Evolutionary conservation across 2,329 filamentous ascomycete species (phyloP).

Genomic region (Aspergillus vadensis): DNA sequence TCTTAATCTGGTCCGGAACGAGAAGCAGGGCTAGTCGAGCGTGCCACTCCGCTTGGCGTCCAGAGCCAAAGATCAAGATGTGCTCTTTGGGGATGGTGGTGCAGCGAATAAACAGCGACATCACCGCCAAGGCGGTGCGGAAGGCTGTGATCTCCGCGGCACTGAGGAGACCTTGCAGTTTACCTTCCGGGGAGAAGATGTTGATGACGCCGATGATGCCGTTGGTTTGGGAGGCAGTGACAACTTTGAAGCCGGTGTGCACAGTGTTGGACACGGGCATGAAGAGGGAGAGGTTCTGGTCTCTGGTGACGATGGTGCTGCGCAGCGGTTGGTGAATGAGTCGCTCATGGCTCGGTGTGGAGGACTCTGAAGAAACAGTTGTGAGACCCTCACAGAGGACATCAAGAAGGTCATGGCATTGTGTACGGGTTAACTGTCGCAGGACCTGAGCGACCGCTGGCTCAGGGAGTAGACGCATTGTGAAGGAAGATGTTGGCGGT

Average conservation of each 20-base stretch:
- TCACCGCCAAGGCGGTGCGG: constrained; percentile 72
- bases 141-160: constrained; percentile 77
- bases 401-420: constrained; percentile 41
- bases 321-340: constrained; percentile 49
- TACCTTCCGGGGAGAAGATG: constrained; percentile 64
- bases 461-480: constrained; percentile 40
- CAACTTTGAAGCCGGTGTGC: constrained; percentile 71
- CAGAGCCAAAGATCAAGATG: constrained; percentile 52
- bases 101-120: constrained; percentile 62
- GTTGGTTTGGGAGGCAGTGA: constrained; percentile 53
- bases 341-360: constrained; percentile 26
- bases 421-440: constrained; percentile 30
- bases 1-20: constrained; percentile 48
- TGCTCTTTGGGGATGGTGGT: constrained; percentile 30
- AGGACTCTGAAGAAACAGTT: constrained; percentile 34
- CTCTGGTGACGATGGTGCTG: constrained; percentile 42
- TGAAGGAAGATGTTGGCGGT: neutral
- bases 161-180: constrained; percentile 68
- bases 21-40: constrained; percentile 54
- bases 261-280: constrained; percentile 69
- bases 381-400: constrained; percentile 39
- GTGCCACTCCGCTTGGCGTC: constrained; percentile 55
- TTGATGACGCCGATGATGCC: constrained; percentile 68
- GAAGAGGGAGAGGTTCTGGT: constrained; percentile 63
- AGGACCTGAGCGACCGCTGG: constrained; percentile 38